These are phyloP conservation scores for Nicotiana obtusifolia DNA, from an alignment of 257 asterid species.

Conservation along the genomic window DNA sequence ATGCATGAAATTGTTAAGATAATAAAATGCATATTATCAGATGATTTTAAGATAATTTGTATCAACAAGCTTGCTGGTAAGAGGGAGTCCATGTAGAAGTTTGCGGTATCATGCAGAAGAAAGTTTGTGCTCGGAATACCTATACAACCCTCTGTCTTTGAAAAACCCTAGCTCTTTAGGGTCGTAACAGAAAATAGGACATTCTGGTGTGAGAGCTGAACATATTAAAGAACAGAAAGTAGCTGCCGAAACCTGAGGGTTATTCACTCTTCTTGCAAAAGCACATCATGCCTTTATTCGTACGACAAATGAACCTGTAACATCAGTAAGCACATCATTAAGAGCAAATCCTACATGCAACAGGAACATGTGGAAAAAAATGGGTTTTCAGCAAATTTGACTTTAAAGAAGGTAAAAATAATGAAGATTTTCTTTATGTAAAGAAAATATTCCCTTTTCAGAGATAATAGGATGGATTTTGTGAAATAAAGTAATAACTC, in stretches of 20 bases:
- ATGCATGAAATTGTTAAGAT: too few relatives aligned
- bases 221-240: neutral
- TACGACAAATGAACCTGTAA: conserved; percentile 62
- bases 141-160: neutral
- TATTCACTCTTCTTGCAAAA: neutral
- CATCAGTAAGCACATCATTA: neutral
- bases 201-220: neutral
- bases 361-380: neutral
- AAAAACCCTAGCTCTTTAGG: neutral
- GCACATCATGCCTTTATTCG: conserved; percentile 57
- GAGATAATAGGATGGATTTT: neutral
- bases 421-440: neutral
- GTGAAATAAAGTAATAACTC: neutral
- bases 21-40: too few relatives aligned
- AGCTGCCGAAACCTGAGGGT: conserved; percentile 10
- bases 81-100: neutral
- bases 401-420: neutral
- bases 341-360: neutral
- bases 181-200: neutral
- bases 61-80: neutral
- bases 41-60: neutral
- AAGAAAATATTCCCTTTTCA: neutral
- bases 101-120: neutral
- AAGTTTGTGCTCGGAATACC: neutral
- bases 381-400: neutral